phyloP scores from a whole-genome alignment of 352 stramenopile genomes.

The Detonula confervacea region DNA sequence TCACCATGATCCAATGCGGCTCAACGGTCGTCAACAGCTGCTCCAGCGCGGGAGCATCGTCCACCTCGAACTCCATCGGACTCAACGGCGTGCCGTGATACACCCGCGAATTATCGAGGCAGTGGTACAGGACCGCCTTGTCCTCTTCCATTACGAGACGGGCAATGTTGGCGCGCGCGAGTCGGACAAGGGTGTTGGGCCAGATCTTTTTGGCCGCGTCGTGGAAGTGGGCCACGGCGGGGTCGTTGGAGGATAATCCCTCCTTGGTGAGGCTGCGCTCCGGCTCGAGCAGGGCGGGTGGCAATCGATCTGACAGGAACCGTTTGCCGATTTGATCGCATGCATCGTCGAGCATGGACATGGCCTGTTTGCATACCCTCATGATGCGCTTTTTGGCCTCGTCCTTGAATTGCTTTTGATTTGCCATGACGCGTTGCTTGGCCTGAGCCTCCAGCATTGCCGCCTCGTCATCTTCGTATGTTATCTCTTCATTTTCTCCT shows the following conservation, averaged over 20 bases:
- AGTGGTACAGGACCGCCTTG: slow-evolving; percentile 88
- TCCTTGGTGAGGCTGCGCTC: slow-evolving; percentile 60
- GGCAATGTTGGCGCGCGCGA: slow-evolving; percentile 84
- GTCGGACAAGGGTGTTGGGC: slow-evolving; percentile 78
- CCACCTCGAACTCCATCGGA: slow-evolving; percentile 88
- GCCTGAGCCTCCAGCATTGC: slow-evolving; percentile 11
- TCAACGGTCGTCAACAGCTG: slow-evolving; percentile 84
- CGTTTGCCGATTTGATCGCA: slow-evolving; percentile 85
- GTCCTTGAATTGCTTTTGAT: slow-evolving; percentile 68
- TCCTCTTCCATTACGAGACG: slow-evolving; percentile 86
- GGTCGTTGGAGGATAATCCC: slow-evolving; percentile 31
- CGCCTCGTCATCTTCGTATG: slow-evolving; percentile 48
- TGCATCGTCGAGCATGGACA: slow-evolving; percentile 80
- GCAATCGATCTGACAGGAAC: slow-evolving; percentile 84
- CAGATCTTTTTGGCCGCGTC: slow-evolving; percentile 67
- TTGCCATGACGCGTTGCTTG: slow-evolving; percentile 33
- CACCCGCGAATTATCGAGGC: slow-evolving; percentile 85
- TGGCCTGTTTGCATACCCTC: slow-evolving; percentile 78
- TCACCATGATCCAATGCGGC: slow-evolving; percentile 82
- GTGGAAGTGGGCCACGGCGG: slow-evolving; percentile 26
- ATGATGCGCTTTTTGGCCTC: slow-evolving; percentile 83
- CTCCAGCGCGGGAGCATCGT: slow-evolving; percentile 86
- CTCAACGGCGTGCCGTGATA: slow-evolving; percentile 83
- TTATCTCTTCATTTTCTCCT: slow-evolving; percentile 23
- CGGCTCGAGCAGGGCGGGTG: slow-evolving; percentile 64